These are phyloP conservation scores for Crucihimalaya himalaica DNA, from an alignment of 345 rosid genomes.

Conservation along the genomic window DNA sequence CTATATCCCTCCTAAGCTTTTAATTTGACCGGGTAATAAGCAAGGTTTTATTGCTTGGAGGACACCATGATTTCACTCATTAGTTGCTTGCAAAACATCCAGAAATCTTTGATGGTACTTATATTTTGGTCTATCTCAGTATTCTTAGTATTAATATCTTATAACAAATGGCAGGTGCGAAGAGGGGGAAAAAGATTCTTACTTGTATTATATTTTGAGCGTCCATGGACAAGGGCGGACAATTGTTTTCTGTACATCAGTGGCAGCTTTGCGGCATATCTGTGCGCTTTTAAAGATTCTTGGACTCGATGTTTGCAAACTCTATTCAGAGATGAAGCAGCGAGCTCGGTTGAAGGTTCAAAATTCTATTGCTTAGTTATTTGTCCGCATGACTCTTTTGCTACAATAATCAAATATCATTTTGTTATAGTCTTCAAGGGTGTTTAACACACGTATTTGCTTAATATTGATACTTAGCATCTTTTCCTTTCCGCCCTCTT, in stretches of 20 bases:
- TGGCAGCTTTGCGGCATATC: conserved; percentile 90
- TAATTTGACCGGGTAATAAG: neutral
- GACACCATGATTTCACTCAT: conserved; percentile 16
- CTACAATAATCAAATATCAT: conserved; percentile 3
- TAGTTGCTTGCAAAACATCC: conserved; percentile 10
- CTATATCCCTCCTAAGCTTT: neutral
- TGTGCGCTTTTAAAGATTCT: conserved; percentile 77
- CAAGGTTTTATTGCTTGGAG: conserved; percentile 4
- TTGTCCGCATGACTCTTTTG: conserved; percentile 7
- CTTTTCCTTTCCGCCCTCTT: conserved; percentile 17
- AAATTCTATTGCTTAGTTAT: neutral
- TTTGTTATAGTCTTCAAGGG: conserved; percentile 4
- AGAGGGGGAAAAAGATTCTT: conserved; percentile 91
- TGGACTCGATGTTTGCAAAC: conserved; percentile 68
- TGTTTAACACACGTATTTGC: conserved; percentile 13
- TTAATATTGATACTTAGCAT: conserved; percentile 25
- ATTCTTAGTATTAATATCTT: conserved; percentile 27
- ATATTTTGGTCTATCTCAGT: conserved; percentile 21
- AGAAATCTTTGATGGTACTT: conserved; percentile 7
- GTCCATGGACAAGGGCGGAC: conserved; percentile 94
- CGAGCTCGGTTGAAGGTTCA: conserved; percentile 89
- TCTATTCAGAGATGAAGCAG: conserved; percentile 95
- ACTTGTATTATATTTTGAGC: conserved; percentile 81
- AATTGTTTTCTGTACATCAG: conserved; percentile 92
- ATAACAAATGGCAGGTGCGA: conserved; percentile 58